A percentile compares a stretch with the other conserved stretches of the same genome.
These are phyloP conservation scores for Amanita pseudoporphyria DNA, from an alignment of 768 basidiomycete species.

Conservation along the genomic window DNA sequence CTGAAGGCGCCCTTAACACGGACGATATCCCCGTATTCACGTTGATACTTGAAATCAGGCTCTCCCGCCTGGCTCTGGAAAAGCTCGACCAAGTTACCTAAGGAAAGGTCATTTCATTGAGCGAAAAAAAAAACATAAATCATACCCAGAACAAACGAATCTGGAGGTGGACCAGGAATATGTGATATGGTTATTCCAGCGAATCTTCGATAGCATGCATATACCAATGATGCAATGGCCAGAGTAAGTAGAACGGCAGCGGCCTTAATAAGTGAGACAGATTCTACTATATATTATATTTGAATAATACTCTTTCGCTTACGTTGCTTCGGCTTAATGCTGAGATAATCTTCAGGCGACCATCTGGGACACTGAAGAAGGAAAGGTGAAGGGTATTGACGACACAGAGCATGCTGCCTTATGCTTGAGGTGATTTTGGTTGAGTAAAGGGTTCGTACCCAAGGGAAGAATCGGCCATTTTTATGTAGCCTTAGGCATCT, in stretches of 20 bases:
- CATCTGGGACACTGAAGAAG: neutral
- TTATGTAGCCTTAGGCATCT: too few relatives aligned
- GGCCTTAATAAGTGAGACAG: neutral
- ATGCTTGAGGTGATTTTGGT: too few relatives aligned
- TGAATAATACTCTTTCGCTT: neutral
- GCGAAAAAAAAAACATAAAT: neutral
- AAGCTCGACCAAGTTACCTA: slow-evolving; percentile 41
- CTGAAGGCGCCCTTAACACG: slow-evolving; percentile 42
- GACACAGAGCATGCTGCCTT: neutral
- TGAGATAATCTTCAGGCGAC: too few relatives aligned
- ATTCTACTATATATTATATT: too few relatives aligned
- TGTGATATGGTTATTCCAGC: slow-evolving; percentile 32
- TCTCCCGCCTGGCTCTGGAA: slow-evolving; percentile 42
- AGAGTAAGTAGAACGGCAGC: slow-evolving; percentile 4
- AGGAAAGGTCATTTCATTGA: neutral
- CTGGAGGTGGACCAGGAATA: slow-evolving; percentile 38
- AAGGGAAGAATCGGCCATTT: too few relatives aligned
- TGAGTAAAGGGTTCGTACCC: too few relatives aligned
- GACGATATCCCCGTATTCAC: slow-evolving; percentile 38
- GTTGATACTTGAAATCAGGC: slow-evolving; percentile 44
- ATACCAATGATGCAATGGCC: slow-evolving; percentile 15
- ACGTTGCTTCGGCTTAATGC: neutral
- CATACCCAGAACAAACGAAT: slow-evolving; percentile 40
- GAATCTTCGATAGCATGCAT: slow-evolving; percentile 23
- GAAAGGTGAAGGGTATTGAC: neutral